Conservation (phyloP, 139 green algal species). For the Auxenochlorella pyrenoidosa region DNA sequence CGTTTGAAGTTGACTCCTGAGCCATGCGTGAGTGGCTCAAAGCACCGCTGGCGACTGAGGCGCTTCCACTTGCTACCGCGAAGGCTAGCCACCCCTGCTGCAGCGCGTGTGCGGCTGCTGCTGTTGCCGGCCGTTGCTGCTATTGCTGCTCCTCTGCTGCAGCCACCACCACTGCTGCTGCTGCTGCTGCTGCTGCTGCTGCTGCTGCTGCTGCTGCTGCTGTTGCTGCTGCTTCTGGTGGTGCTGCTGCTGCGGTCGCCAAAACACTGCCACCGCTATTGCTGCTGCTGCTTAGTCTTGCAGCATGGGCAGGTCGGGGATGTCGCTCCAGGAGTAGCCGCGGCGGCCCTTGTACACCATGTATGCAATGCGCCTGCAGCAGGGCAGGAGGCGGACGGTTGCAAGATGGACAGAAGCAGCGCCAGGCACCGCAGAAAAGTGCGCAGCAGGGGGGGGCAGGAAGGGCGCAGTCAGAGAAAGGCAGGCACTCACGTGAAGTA, state of each 20-base stretch:
- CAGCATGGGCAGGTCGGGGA: constrained; percentile 36
- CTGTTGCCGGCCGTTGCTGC: background rate
- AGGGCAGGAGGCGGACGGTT: background rate
- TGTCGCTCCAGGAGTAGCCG: constrained; percentile 45
- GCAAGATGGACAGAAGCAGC: background rate
- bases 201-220: background rate
- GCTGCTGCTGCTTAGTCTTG: background rate
- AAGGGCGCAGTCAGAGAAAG: too few relatives aligned
- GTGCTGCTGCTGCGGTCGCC: too few relatives aligned
- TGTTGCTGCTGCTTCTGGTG: background rate
- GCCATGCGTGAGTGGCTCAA: background rate
- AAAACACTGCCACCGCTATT: background rate
- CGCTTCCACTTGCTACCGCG: too few relatives aligned
- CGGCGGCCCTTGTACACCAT: constrained; percentile 24
- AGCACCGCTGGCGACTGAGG: too few relatives aligned
- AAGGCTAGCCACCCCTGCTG: background rate
- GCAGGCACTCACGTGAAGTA: constrained; percentile 43
- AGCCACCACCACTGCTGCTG: too few relatives aligned
- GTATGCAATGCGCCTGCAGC: constrained; percentile 42
- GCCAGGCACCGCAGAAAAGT: too few relatives aligned
- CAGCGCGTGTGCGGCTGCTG: background rate
- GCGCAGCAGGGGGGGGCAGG: too few relatives aligned
- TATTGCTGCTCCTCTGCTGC: too few relatives aligned
- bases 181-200: background rate
- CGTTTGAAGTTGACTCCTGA: background rate